Base-by-base conservation (phyloP, 148 eudicot species). In the Gaultheria prostrata region DNA sequence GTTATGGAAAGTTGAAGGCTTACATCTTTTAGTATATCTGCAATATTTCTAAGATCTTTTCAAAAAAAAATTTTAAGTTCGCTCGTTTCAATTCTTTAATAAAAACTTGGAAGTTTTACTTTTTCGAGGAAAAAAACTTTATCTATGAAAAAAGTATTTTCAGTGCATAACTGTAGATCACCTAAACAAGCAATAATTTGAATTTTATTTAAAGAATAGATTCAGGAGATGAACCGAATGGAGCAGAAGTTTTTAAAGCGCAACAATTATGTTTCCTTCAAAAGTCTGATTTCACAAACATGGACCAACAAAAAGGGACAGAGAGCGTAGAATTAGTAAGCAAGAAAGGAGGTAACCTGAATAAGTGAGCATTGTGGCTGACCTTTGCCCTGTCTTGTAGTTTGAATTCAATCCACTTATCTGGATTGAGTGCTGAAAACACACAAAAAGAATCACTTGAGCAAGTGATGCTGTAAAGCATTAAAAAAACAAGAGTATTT, bases 351-450 rank as follows among this genome's bases (percentile, higher is more conserved):
- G 35, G 45, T 85, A 65, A 95, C 99, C 99, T 95, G 95, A 83
- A 97, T 86, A 97, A 87, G 85, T 95, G 94, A 71, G 96, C 87
- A 80, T 97, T 97, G 87, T 93, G 98, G 93, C 95, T 93, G 90
- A 94, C 98, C 85, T 86, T 91, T 85, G 95, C 96, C 84, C 90
- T 91, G 77, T 97, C 98, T 82, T 90, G 91, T 71, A 97, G 95
- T 89, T 92, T 95, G 83, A 97, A 97, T 85, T 91, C 93, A 87
- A 92, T 57, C 99, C 98, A 97, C 87, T 95, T 92, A 83, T 95
- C 93, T 74, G 99, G 91, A 89, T 88, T 92, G 78, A 97, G 90
- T 0, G 95, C 99, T 97, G 93, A 82, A 89, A 87, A 54, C 28
- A 65, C 35, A 83, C 33, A 82, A 78, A 65, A 61, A 46, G 21